Base-by-base conservation (phyloP, 495 filamentous ascomycete species). In the Aspergillus carlsbadensis region DNA sequence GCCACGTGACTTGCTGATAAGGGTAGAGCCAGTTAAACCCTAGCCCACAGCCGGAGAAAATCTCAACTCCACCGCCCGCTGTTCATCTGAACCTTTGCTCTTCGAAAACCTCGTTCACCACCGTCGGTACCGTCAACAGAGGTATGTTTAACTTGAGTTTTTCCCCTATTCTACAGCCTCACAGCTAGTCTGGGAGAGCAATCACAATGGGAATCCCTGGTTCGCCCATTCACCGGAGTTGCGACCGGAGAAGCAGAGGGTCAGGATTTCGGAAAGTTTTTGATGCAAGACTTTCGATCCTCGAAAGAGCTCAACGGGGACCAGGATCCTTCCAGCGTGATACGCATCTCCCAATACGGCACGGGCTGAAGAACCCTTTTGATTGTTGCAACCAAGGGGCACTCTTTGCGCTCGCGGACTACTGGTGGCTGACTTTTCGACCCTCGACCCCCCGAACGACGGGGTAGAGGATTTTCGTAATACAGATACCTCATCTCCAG, bases 361-460 rank as follows among this genome's bases (percentile, higher is more conserved):
- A 79, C 70, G 89, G 91, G 90, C 89, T 87, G 87, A 88, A 93
- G 90, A 96, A 92, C 91, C 91, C 88, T 90, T 81, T 69, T 78
- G 71, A 77, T 83, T 47, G 43, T 56, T 49, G 54, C 54, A 57
- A 57, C 45, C 60, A 67, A 68, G 67, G 90, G 91, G 91, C 89
- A 95, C 90, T 94, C 90, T 95, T 89, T 87, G 80, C 78, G 90
- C 90, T 93, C 86, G 75, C 75, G 66, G 85, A 87, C 87, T 82
- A 84, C 79, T 86, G 81, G 85, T 87, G 87, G 88, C 90, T 96
- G 87, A 93, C 82, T 71, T 66, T 55, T 65, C 57, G 63, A 79
- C 82, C 77, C 76, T 84, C 3, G 6, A 13, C 31, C 78, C 76
- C 64, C 63, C 70, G 71, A 73, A 61, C 33, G 54, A 36, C 10